Conservation (phyloP, 768 basidiomycete genomes). For the Boletus rubropictus region DNA sequence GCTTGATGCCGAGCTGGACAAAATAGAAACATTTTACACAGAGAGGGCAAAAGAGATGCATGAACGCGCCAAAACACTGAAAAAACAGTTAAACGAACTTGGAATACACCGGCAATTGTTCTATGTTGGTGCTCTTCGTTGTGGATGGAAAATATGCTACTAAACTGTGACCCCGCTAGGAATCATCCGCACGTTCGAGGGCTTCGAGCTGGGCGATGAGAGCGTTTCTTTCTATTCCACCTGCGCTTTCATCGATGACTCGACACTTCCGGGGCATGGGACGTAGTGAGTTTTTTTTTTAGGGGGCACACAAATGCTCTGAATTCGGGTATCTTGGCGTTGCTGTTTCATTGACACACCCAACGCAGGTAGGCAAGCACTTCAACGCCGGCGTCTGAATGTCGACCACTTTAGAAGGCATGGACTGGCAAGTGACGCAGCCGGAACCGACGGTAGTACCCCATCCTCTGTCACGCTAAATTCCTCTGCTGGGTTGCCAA, state of each 20-base stretch:
- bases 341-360: neutral
- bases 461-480: neutral
- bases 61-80: conserved; percentile 42
- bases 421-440: neutral
- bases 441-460: neutral
- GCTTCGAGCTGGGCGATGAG: conserved; percentile 12
- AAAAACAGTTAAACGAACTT: conserved; percentile 70
- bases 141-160: neutral
- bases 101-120: conserved; percentile 58
- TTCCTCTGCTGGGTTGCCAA: neutral
- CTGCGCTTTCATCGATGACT: conserved; percentile 3
- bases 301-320: neutral
- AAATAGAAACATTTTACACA: conserved; percentile 79
- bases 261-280: neutral
- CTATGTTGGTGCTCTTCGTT: conserved; percentile 38
- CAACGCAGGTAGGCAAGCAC: neutral
- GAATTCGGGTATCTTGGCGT: neutral
- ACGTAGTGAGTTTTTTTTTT: neutral
- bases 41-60: conserved; percentile 63
- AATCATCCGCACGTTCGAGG: conserved; percentile 6
- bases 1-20: conserved; percentile 75
- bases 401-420: neutral
- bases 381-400: neutral
- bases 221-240: conserved; percentile 1
- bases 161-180: conserved; percentile 11